Percentiles rank a stretch among this genome's conserved stretches.
phyloP scores from a whole-genome alignment of 2,329 filamentous ascomycete species.

The Cercospora zeae-maydis region DNA sequence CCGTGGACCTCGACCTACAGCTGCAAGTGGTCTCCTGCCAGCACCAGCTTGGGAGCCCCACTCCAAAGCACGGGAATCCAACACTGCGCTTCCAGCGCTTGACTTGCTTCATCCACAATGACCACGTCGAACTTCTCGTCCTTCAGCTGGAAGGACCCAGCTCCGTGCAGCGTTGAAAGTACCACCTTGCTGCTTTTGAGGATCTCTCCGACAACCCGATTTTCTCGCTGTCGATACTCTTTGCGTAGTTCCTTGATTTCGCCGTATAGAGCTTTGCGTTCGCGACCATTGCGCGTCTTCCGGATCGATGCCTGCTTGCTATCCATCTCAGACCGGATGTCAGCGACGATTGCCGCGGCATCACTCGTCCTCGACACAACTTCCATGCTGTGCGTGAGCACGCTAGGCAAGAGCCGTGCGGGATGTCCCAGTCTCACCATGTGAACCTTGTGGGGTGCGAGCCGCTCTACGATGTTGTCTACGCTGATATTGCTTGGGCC shows the following conservation, averaged over 20 bases:
- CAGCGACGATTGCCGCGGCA: conserved; percentile 81
- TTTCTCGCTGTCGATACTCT: conserved; percentile 78
- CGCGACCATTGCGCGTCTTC: conserved; percentile 77
- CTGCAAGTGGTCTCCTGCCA: conserved; percentile 92
- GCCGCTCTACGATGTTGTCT: conserved; percentile 93
- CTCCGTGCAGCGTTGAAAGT: conserved; percentile 85
- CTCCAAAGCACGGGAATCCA: conserved; percentile 77
- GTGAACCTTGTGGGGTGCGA: conserved; percentile 77
- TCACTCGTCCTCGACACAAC: conserved; percentile 87
- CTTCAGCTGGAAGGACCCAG: conserved; percentile 78
- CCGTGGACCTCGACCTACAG: conserved; percentile 47
- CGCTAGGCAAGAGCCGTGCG: conserved; percentile 80
- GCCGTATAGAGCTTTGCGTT: conserved; percentile 75
- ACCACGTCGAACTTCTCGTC: conserved; percentile 86
- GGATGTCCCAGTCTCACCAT: conserved; percentile 91
- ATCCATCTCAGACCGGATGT: conserved; percentile 90
- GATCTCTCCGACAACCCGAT: conserved; percentile 71
- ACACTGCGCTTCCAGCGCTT: conserved; percentile 92
- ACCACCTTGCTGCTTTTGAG: conserved; percentile 79
- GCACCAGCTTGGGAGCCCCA: conserved; percentile 74
- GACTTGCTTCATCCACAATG: conserved; percentile 92
- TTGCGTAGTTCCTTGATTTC: conserved; percentile 82
- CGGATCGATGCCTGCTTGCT: conserved; percentile 82
- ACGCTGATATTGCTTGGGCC: conserved; percentile 96
- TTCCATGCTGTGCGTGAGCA: conserved; percentile 85